Evolutionary conservation across 179 eudicot genomes (phyloP).

Genomic region (Patellifolia procumbens): DNA sequence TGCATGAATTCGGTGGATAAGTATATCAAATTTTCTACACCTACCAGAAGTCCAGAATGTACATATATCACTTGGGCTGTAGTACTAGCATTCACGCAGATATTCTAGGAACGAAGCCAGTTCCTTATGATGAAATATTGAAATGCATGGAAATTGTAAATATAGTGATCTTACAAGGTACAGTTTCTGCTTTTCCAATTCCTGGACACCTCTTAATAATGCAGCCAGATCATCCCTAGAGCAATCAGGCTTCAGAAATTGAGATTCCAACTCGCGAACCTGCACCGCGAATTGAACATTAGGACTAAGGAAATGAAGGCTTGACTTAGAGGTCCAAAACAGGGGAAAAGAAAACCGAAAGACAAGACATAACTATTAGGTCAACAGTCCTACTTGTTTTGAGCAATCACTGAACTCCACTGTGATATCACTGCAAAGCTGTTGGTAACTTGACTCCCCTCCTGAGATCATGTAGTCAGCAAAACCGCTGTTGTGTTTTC

Average conservation of each 20-base stretch:
- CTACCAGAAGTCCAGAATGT: not conserved
- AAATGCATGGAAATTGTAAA: not conserved
- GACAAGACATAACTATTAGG: not conserved
- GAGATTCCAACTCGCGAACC: constrained; percentile 81
- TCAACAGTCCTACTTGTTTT: constrained; percentile 55
- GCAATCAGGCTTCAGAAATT: constrained; percentile 66
- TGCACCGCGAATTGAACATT: constrained; percentile 27
- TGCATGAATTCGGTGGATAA: not conserved
- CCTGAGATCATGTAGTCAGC: constrained; percentile 70
- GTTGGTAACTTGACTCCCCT: constrained; percentile 73
- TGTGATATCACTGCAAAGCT: constrained; percentile 85
- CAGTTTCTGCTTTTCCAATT: constrained; percentile 80
- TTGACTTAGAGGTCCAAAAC: not conserved
- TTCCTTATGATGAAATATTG: not conserved
- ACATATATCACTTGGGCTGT: not conserved
- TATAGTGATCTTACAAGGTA: constrained; percentile 52
- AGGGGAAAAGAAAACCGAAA: not conserved
- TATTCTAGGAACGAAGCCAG: not conserved
- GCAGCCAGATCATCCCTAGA: constrained; percentile 75
- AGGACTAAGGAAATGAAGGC: not conserved
- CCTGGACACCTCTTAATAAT: constrained; percentile 71
- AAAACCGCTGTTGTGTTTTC: constrained; percentile 69
- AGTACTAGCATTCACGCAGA: not conserved
- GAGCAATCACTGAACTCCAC: constrained; percentile 86
- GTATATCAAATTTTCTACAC: not conserved